Conservation (phyloP, 345 rosid species). For the Camelina neglecta region DNA sequence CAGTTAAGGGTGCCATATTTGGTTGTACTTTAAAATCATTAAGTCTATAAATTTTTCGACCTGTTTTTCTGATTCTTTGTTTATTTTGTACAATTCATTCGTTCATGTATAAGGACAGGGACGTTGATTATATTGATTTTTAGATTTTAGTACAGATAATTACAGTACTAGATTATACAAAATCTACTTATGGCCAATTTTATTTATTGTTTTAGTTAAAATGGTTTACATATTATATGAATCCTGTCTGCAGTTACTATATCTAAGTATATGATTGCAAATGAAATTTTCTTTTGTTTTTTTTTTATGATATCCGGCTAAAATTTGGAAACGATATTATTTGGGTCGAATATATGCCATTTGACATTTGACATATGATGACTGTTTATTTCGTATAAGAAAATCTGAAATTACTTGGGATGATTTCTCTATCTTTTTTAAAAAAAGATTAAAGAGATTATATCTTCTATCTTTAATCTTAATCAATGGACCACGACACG, state of each 20-base stretch:
- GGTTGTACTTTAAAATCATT: slow-evolving; percentile 33
- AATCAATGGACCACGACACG: slow-evolving; percentile 9
- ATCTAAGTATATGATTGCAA: not conserved
- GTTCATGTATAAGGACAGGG: slow-evolving; percentile 13
- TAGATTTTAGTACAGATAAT: slow-evolving; percentile 1
- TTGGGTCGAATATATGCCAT: not conserved
- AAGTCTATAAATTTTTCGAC: slow-evolving; percentile 26
- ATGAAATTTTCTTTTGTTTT: not conserved
- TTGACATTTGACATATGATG: not conserved
- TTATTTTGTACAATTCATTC: slow-evolving; percentile 32
- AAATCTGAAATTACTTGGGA: not conserved
- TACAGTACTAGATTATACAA: slow-evolving; percentile 16
- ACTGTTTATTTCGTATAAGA: not conserved
- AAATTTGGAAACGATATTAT: too few species aligned
- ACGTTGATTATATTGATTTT: slow-evolving; percentile 12
- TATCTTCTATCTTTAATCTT: not conserved
- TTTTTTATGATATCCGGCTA: not conserved
- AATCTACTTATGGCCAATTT: not conserved
- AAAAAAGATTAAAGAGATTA: not conserved
- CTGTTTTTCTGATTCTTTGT: slow-evolving; percentile 16
- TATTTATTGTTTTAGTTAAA: slow-evolving; percentile 2
- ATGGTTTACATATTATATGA: slow-evolving; percentile 5
- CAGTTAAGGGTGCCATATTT: slow-evolving; percentile 9
- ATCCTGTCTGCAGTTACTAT: slow-evolving; percentile 4
- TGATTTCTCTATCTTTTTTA: not conserved